These are phyloP conservation scores for Chaetomium fimeti DNA, from an alignment of 495 filamentous ascomycete genomes.

Conservation along the genomic window DNA sequence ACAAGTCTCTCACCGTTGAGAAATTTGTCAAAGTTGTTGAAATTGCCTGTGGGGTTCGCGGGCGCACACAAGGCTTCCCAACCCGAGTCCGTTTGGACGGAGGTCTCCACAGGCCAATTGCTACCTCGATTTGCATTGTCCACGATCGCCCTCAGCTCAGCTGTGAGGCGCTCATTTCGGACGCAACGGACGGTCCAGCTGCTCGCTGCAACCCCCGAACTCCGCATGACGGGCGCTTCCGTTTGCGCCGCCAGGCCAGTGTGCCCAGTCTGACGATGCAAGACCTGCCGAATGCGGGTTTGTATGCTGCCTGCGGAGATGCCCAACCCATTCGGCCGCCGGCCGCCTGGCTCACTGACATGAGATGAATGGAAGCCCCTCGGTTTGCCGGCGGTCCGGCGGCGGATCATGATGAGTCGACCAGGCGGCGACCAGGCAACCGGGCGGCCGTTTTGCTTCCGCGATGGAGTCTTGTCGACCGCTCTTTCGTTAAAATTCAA, in stretches of 20 bases:
- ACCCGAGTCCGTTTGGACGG: conserved; percentile 19
- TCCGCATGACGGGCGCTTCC: conserved; percentile 27
- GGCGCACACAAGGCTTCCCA: conserved; percentile 31
- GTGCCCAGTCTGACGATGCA: too few species aligned
- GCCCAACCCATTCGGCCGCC: conserved; percentile 5
- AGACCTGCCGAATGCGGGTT: conserved; percentile 11
- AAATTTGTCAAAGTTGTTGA: conserved; percentile 25
- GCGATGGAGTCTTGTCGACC: conserved; percentile 13
- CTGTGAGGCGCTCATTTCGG: conserved; percentile 29
- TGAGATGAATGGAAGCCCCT: not conserved
- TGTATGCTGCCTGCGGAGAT: not conserved
- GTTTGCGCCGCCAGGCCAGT: conserved; percentile 16
- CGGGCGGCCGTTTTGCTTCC: conserved; percentile 9
- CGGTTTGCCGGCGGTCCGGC: not conserved
- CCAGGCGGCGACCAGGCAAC: not conserved
- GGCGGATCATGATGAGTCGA: not conserved
- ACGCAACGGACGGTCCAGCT: conserved; percentile 19
- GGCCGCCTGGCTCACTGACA: not conserved
- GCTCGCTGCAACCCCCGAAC: conserved; percentile 17
- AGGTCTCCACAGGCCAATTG: conserved; percentile 21
- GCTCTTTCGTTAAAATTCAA: conserved; percentile 8
- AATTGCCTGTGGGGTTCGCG: conserved; percentile 34
- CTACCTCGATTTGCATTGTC: conserved; percentile 11
- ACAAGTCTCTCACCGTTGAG: conserved; percentile 14
- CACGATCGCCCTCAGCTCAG: conserved; percentile 29